Percentiles rank a stretch among this genome's conserved stretches.
Conservation (phyloP, 495 filamentous ascomycete species). For the Tetracladium marchalianum region DNA sequence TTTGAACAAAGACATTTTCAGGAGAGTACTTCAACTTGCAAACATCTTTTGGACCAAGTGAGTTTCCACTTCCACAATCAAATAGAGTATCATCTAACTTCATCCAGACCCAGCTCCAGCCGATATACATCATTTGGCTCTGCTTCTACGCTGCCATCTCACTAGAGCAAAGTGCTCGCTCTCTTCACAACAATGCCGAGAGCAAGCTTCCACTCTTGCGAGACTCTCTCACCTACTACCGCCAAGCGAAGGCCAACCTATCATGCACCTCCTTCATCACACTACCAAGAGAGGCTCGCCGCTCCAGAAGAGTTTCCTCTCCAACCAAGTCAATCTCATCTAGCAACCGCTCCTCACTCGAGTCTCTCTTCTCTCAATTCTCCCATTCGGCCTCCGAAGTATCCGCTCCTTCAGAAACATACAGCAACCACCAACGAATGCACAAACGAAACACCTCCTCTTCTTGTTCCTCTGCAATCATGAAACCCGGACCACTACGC, state of each 20-base stretch:
- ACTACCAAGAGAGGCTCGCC: slow-evolving; percentile 26
- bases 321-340: slow-evolving; percentile 25
- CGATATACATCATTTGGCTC: slow-evolving; percentile 40
- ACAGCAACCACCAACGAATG: too few species aligned
- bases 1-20: slow-evolving; percentile 15
- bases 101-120: slow-evolving; percentile 15
- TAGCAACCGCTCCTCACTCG: slow-evolving; percentile 33
- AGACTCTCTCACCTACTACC: slow-evolving; percentile 37
- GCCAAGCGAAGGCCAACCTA: slow-evolving; percentile 32
- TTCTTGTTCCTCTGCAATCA: slow-evolving; percentile 1
- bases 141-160: slow-evolving; percentile 44
- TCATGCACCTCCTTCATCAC: slow-evolving; percentile 8
- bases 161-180: slow-evolving; percentile 39
- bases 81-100: not conserved
- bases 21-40: slow-evolving; percentile 13
- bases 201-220: slow-evolving; percentile 35
- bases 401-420: slow-evolving; percentile 26
- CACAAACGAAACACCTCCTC: too few species aligned
- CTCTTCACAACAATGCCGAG: slow-evolving; percentile 31
- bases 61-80: slow-evolving; percentile 1
- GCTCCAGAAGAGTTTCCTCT: slow-evolving; percentile 24
- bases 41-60: slow-evolving; percentile 14
- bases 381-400: slow-evolving; percentile 27
- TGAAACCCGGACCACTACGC: slow-evolving; percentile 11
- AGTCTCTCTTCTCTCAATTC: slow-evolving; percentile 33